These are phyloP conservation scores for Penicillium fuscoglaucum DNA, from an alignment of 2,329 filamentous ascomycete genomes.

Conservation along the genomic window DNA sequence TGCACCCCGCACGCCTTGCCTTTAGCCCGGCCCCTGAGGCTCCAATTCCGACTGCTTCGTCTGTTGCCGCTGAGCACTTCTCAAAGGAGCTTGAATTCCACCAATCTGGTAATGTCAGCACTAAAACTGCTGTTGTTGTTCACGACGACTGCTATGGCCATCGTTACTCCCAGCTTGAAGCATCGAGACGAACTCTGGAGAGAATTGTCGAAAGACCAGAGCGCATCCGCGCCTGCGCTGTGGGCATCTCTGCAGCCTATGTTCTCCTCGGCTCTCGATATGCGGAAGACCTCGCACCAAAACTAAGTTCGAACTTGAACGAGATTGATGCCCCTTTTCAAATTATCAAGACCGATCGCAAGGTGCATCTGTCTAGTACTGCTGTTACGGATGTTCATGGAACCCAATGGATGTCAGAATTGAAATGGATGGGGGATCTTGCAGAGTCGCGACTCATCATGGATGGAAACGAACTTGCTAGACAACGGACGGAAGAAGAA, in stretches of 20 bases:
- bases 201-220: constrained; percentile 94
- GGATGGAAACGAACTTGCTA: constrained; percentile 74
- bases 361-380: constrained; percentile 68
- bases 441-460: constrained; percentile 76
- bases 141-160: constrained; percentile 96
- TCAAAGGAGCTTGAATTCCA: constrained; percentile 67
- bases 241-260: constrained; percentile 85
- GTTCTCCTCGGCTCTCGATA: constrained; percentile 84
- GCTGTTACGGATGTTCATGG: constrained; percentile 91
- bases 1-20: constrained; percentile 31
- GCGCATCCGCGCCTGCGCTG: constrained; percentile 76
- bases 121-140: constrained; percentile 76
- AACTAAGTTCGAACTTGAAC: constrained; percentile 49
- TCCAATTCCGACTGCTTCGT: constrained; percentile 49
- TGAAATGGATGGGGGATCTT: constrained; percentile 78
- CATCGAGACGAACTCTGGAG: constrained; percentile 64
- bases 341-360: constrained; percentile 76
- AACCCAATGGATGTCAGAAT: constrained; percentile 86
- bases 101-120: constrained; percentile 45
- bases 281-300: constrained; percentile 68
- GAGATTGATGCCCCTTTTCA: constrained; percentile 64
- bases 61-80: constrained; percentile 68
- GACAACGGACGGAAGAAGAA: constrained; percentile 51
- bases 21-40: constrained; percentile 25
- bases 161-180: constrained; percentile 79